phyloP scores from a whole-genome alignment of 768 basidiomycete species.

The Russula sp. region DNA sequence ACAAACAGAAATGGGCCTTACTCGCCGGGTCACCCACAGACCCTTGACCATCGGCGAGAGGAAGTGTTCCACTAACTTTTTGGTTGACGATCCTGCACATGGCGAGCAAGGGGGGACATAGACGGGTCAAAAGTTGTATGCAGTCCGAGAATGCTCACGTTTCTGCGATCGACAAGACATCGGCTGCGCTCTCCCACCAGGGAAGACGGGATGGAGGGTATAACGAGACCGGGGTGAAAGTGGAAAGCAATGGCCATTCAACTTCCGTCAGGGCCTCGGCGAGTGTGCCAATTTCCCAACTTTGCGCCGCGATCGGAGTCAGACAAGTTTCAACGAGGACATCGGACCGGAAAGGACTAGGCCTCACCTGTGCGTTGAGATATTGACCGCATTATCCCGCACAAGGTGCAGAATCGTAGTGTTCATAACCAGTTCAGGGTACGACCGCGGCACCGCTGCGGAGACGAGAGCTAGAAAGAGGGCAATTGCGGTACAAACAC shows the following conservation, averaged over 20 bases:
- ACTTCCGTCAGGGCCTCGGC: slow-evolving; percentile 52
- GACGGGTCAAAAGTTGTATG: neutral
- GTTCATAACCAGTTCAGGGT: neutral
- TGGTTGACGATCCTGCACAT: slow-evolving; percentile 34
- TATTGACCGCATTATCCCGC: slow-evolving; percentile 27
- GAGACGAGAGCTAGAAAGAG: neutral
- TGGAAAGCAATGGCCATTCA: slow-evolving; percentile 44
- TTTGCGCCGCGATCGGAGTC: slow-evolving; percentile 25
- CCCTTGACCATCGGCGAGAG: slow-evolving; percentile 43
- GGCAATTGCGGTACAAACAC: neutral
- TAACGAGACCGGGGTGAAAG: slow-evolving; percentile 40
- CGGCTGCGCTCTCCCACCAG: slow-evolving; percentile 31
- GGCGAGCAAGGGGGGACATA: neutral
- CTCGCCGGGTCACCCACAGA: slow-evolving; percentile 60
- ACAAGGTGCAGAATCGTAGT: slow-evolving; percentile 18
- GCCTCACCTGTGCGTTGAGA: slow-evolving; percentile 22
- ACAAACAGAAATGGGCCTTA: slow-evolving; percentile 16
- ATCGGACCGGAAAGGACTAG: neutral
- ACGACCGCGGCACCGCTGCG: neutral
- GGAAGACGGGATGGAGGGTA: slow-evolving; percentile 36
- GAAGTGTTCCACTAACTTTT: slow-evolving; percentile 34
- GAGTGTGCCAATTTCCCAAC: slow-evolving; percentile 58
- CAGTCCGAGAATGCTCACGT: slow-evolving; percentile 29
- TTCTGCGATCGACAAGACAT: slow-evolving; percentile 40
- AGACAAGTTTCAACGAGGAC: neutral